Evolutionary conservation across 108 stramenopile species (phyloP).

Genomic region (Nitzschia palea): DNA sequence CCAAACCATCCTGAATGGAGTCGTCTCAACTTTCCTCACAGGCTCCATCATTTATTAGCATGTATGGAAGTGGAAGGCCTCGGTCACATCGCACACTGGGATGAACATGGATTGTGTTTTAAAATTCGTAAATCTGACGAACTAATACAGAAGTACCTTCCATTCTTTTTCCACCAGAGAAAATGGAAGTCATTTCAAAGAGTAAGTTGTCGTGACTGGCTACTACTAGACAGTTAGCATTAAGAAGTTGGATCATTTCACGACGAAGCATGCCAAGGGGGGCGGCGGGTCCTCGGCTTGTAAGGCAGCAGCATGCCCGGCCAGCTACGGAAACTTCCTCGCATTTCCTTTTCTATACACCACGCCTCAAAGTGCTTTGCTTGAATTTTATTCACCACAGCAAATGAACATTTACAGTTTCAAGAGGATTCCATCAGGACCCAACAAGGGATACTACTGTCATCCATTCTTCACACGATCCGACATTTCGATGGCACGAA

Average conservation of each 20-base stretch:
- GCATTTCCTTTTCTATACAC: too few species aligned
- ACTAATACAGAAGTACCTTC: constrained; percentile 61
- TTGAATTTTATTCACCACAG: background rate
- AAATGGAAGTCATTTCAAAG: constrained; percentile 79
- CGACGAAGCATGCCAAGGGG: too few species aligned
- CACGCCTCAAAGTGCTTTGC: too few species aligned
- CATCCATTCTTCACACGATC: background rate
- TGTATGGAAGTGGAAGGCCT: background rate
- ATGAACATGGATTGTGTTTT: constrained; percentile 47
- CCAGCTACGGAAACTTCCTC: too few species aligned
- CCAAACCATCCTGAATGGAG: background rate
- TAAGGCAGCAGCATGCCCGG: too few species aligned
- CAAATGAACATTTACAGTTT: background rate
- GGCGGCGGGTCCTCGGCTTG: too few species aligned
- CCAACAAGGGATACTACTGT: background rate
- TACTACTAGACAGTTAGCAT: background rate
- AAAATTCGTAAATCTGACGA: constrained; percentile 43
- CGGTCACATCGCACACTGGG: background rate
- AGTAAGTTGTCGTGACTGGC: background rate
- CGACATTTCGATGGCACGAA: background rate
- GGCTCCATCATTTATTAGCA: background rate
- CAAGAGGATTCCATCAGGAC: background rate
- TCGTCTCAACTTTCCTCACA: background rate
- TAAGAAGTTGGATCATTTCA: background rate
- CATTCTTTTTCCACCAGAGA: constrained; percentile 79